These are phyloP conservation scores for Monosporascus sp. DNA, from an alignment of 2,329 filamentous ascomycete species.

Conservation along the genomic window DNA sequence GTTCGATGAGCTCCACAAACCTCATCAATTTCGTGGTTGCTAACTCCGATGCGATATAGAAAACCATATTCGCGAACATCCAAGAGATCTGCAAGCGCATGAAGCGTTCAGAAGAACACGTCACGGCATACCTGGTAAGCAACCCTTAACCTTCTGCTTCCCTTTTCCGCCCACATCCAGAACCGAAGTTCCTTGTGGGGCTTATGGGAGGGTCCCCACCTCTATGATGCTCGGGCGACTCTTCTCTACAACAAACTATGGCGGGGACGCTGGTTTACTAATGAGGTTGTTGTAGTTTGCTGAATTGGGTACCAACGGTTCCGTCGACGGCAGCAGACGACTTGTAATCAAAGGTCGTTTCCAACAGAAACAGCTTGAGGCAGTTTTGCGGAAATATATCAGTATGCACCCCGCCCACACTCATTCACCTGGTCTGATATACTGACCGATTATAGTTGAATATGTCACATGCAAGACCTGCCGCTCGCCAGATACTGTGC, in stretches of 20 bases:
- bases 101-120: conserved; percentile 97
- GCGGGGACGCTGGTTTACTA: no score
- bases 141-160: background rate
- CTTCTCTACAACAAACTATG: no score
- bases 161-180: background rate
- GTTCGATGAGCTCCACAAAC: no score
- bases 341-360: conserved; percentile 99
- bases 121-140: conserved; percentile 73
- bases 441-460: conserved; percentile 56
- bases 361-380: conserved; percentile 99
- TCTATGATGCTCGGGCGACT: no score
- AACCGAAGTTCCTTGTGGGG: no score
- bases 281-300: conserved; percentile 52
- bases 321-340: conserved; percentile 85
- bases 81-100: conserved; percentile 98
- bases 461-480: conserved; percentile 99
- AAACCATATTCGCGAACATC: conserved; percentile 99
- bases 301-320: conserved; percentile 94
- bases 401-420: conserved; percentile 46
- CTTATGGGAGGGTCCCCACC: no score
- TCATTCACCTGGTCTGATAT: conserved; percentile 13
- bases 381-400: conserved; percentile 91
- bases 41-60: conserved; percentile 35
- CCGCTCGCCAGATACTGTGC: conserved; percentile 86
- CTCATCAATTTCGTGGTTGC: no score